These are phyloP conservation scores for Escovopsis sp. DNA, from an alignment of 2,329 filamentous ascomycete genomes.

Conservation along the genomic window DNA sequence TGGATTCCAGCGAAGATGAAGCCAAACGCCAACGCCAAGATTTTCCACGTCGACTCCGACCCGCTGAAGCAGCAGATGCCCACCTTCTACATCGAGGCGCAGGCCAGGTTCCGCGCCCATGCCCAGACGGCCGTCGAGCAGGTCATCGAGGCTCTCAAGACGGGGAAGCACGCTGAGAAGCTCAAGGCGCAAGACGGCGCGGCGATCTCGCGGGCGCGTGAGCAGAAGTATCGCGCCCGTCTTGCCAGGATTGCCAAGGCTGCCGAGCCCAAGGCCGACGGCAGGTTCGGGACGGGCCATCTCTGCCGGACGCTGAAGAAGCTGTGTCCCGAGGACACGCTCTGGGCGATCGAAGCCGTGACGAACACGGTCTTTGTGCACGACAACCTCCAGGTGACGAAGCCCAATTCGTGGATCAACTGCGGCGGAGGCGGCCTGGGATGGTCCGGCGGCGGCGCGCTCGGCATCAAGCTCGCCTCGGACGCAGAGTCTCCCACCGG, in stretches of 20 bases:
- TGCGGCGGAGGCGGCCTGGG: constrained; percentile 69
- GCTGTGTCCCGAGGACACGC: constrained; percentile 34
- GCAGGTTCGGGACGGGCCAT: constrained; percentile 27
- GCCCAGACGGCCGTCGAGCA: constrained; percentile 51
- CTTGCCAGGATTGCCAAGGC: constrained; percentile 43
- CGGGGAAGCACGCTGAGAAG: constrained; percentile 25
- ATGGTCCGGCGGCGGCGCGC: constrained; percentile 61
- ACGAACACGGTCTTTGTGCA: constrained; percentile 52
- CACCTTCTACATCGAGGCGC: constrained; percentile 53
- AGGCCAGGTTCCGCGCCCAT: constrained; percentile 52
- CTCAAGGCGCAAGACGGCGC: constrained; percentile 12
- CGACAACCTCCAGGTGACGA: constrained; percentile 53
- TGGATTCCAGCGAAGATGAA: constrained; percentile 72
- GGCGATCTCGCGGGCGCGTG: constrained; percentile 27
- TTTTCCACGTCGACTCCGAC: constrained; percentile 52
- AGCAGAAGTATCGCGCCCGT: constrained; percentile 40
- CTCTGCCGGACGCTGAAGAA: constrained; percentile 17
- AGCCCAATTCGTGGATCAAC: constrained; percentile 64
- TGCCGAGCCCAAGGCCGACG: constrained; percentile 43
- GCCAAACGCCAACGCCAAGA: constrained; percentile 33
- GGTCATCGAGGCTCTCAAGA: constrained; percentile 45
- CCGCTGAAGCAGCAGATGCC: constrained; percentile 59
- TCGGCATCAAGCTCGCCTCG: constrained; percentile 62
- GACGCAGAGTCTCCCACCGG: constrained; percentile 24
- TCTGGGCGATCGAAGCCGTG: constrained; percentile 66